These are phyloP conservation scores for Lagenaria siceraria DNA, from an alignment of 306 rosid genomes.

Conservation along the genomic window DNA sequence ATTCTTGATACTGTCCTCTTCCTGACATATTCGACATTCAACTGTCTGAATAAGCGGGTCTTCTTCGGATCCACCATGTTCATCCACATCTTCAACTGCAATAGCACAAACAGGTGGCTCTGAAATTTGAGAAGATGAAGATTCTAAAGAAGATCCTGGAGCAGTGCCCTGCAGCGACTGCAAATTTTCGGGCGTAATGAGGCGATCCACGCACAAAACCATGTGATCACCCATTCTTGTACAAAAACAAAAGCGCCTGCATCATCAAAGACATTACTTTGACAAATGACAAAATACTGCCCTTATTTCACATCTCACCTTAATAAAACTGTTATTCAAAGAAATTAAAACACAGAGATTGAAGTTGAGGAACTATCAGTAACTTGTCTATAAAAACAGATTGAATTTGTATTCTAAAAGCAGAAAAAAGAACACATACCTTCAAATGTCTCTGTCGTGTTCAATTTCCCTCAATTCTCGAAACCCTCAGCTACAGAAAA, in stretches of 20 bases:
- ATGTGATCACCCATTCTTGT: slow-evolving; percentile 73
- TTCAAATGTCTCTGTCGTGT: neutral
- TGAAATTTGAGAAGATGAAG: neutral
- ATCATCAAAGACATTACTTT: slow-evolving; percentile 1
- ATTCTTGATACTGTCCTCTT: slow-evolving; percentile 59
- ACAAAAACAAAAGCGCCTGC: slow-evolving; percentile 8
- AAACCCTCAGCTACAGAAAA: neutral
- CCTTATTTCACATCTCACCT: neutral
- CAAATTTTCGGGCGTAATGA: slow-evolving; percentile 26
- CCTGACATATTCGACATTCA: slow-evolving; percentile 98
- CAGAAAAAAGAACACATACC: neutral
- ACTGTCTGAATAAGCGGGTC: slow-evolving; percentile 66
- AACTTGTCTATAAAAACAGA: neutral
- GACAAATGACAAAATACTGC: neutral
- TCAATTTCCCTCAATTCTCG: neutral
- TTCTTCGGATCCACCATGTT: slow-evolving; percentile 23
- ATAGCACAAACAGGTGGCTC: slow-evolving; percentile 5
- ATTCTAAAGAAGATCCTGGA: slow-evolving; percentile 17
- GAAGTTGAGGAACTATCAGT: neutral
- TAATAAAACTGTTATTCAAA: neutral
- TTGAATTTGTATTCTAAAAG: neutral
- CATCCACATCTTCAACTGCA: slow-evolving; percentile 20
- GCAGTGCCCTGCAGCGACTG: slow-evolving; percentile 23
- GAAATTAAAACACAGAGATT: neutral
- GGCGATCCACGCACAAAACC: slow-evolving; percentile 66